phyloP scores from a whole-genome alignment of 1,284 basidiomycete genomes.

The Apiotrichum montevideense region DNA sequence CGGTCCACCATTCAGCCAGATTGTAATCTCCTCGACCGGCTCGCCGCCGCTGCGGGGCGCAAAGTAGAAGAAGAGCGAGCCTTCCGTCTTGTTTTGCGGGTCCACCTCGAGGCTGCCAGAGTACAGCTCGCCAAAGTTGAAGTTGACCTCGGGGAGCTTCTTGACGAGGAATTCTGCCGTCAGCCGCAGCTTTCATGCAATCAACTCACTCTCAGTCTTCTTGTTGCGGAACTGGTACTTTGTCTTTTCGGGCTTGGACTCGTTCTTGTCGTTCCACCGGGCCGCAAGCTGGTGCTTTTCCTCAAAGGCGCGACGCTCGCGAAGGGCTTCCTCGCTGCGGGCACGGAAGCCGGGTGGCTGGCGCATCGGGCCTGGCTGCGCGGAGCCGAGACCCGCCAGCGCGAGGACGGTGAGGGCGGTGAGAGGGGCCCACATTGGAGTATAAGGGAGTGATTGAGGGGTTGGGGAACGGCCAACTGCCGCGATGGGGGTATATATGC shows the following conservation, averaged over 20 bases:
- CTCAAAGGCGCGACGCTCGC: neutral
- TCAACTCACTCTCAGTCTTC: neutral
- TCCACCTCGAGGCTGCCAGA: conserved; percentile 21
- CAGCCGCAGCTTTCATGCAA: no score
- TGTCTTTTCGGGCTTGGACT: neutral
- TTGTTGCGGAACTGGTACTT: neutral
- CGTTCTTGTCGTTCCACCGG: neutral
- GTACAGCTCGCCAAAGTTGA: conserved; percentile 25
- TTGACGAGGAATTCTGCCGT: conserved; percentile 16
- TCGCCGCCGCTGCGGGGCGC: conserved; percentile 15
- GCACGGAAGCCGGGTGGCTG: neutral
- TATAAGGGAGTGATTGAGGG: no score
- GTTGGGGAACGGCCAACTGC: no score
- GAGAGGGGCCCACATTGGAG: neutral
- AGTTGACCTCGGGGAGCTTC: conserved; percentile 20
- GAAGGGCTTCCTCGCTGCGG: neutral
- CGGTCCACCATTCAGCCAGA: conserved; percentile 23
- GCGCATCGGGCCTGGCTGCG: neutral
- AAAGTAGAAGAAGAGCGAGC: conserved; percentile 22
- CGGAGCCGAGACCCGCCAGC: neutral
- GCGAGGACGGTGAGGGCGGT: neutral
- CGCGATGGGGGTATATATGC: no score
- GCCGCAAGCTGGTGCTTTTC: neutral
- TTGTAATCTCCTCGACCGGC: conserved; percentile 25
- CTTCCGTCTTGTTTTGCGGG: neutral